phyloP scores from a whole-genome alignment of 306 rosid genomes.

The Cicer chorassanicum region DNA sequence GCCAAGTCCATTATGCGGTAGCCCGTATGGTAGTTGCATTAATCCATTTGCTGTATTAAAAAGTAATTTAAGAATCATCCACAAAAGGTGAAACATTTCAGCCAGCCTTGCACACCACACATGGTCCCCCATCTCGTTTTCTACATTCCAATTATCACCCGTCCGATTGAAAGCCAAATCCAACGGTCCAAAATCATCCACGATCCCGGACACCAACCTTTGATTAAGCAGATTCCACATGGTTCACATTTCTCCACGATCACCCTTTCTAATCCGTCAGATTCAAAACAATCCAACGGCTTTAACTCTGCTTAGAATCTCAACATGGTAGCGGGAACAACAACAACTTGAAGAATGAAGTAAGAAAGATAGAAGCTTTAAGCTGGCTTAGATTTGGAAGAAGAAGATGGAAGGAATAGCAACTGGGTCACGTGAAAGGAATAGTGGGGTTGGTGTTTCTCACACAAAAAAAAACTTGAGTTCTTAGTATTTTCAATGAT shows the following conservation, averaged over 20 bases:
- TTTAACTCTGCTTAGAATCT: neutral
- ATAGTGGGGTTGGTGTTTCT: constrained; percentile 66
- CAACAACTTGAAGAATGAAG: constrained; percentile 10
- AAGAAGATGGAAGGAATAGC: constrained; percentile 77
- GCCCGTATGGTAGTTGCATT: too few species aligned
- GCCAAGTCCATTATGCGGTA: too few species aligned
- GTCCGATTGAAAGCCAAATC: constrained; percentile 47
- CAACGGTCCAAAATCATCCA: constrained; percentile 47
- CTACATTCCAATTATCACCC: constrained; percentile 26
- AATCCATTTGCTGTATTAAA: neutral
- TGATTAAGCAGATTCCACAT: constrained; percentile 58
- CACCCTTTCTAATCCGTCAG: constrained; percentile 32
- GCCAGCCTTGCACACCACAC: neutral
- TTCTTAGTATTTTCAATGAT: constrained; percentile 3
- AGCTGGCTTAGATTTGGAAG: constrained; percentile 55
- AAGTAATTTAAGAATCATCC: neutral
- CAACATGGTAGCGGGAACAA: constrained; percentile 49
- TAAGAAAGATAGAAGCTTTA: constrained; percentile 46
- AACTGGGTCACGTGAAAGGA: constrained; percentile 84
- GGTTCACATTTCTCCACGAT: constrained; percentile 73
- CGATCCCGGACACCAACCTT: constrained; percentile 59
- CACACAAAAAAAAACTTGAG: neutral
- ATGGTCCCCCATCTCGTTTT: constrained; percentile 45
- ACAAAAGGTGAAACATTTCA: constrained; percentile 16
- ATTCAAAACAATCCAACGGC: constrained; percentile 45